Evolutionary conservation across 768 basidiomycete species (phyloP), one percentile per base, ranked within the genome.

Genomic region (Cystofilobasidium bisporidii): DNA sequence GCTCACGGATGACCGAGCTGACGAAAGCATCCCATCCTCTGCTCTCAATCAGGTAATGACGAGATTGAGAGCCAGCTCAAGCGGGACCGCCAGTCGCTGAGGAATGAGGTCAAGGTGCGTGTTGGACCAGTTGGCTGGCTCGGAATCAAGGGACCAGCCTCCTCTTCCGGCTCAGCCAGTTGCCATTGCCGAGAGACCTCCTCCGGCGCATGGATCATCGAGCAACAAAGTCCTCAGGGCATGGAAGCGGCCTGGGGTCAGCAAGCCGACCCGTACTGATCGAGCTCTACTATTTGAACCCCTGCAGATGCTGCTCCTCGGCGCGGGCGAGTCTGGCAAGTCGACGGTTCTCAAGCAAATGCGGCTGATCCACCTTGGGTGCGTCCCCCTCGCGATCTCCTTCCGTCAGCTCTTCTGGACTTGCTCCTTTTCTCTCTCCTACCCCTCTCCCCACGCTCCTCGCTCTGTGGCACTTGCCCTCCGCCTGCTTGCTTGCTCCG

Each of bases 51-150:
- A 69, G 67, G 89, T 75, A 91, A 91, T 74, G 90, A 92, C 74
- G 89, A 88, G 81, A 94, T 94, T 71, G 91, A 94, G 81, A 87
- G 79, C 78, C 91, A 94, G 78, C 84, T 94, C 72, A 90, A 87
- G 81, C 81, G 85, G 73, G 91, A 94, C 80, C 80, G 87, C 53
- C 83, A 88, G 81, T 85, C 87, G 83, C 86, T 87, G 50, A 90
- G 89, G 82, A 92, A 91, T 73, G 91, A 92, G 77, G 91, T 93
- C 50, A 69, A 69, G 67, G 67, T 64, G 15, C 6, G 67, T 38
- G 40, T n/a, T n/a, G n/a, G n/a, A n/a, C n/a, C n/a, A n/a, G n/a
- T n/a, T n/a, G n/a, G n/a, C n/a, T n/a, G n/a, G n/a, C n/a, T n/a
- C n/a, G n/a, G n/a, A n/a, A n/a, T n/a, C n/a, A n/a, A n/a, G n/a